Base-by-base conservation (phyloP, 225 moss, liverwort and hornwort species). In the Pleurozium schreberi region DNA sequence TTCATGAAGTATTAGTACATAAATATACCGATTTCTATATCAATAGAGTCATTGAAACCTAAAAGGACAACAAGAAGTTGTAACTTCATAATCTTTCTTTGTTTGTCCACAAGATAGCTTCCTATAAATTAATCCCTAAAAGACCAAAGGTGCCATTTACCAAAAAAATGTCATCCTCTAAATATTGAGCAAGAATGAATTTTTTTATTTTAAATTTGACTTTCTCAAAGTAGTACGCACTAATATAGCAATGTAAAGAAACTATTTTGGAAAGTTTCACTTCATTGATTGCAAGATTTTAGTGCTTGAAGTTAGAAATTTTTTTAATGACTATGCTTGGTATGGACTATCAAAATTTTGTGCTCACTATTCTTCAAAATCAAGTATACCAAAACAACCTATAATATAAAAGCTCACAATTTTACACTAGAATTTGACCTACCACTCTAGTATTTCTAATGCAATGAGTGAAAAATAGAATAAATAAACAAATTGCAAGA, bases 1-100 rank as follows among this genome's bases (percentile, higher is more conserved):
- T n/a, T n/a, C n/a, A n/a, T n/a, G n/a, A 49, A 49, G 1, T 4
- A 8, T 2, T 19, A 33, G 1, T 7, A 12, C 8, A 20, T 2
- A 75, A 50, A 27, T 33, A 6, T 12, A 8, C 2, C 0, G 9
- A 0, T 50, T 50, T 50, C 12, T 1, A 34, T 34, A 75, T 75
- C 13, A 20, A 5, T 6, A 75, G 2, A 75, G 5, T 34, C 50
- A 20, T 21, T 21, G 21, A 75, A 74, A 30, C 2, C 11, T 7
- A 31, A 6, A 47, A 49, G 1, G 19, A 31, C 11, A n/a, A n/a
- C n/a, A n/a, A n/a, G n/a, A n/a, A n/a, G n/a, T n/a, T n/a, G n/a
- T n/a, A n/a, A n/a, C n/a, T n/a, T n/a, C 1, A 8, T 75, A 14
- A 21, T 34, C 18, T 19, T 50, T 20, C 0, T 20, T 49, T 19